A percentile compares a stretch with the other conserved stretches of the same genome.
phyloP scores from a whole-genome alignment of 2,329 filamentous ascomycete genomes.

The Alternaria sp. region DNA sequence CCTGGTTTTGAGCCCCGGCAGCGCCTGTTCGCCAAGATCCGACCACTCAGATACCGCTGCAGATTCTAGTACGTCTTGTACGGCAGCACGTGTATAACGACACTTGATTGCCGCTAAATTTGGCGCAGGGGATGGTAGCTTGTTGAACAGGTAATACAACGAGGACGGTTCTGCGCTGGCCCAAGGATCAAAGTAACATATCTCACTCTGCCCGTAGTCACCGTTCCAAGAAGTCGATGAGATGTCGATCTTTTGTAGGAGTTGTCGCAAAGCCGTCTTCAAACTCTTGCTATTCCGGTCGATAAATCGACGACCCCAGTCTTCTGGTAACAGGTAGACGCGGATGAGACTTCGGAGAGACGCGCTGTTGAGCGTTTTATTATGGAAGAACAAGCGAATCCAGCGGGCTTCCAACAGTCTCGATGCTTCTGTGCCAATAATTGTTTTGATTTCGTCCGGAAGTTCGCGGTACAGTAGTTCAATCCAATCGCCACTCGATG shows the following conservation, averaged over 20 bases:
- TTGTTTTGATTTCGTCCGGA: constrained; percentile 28
- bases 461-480: constrained; percentile 34
- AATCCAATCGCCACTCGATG: constrained; percentile 26
- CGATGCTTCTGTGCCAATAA: constrained; percentile 36
- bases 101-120: constrained; percentile 59
- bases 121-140: constrained; percentile 72
- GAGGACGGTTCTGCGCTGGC: constrained; percentile 59
- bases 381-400: constrained; percentile 43
- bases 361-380: not conserved
- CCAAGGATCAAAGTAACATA: constrained; percentile 50
- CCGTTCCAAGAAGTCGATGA: constrained; percentile 66
- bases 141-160: constrained; percentile 77
- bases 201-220: constrained; percentile 23
- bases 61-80: constrained; percentile 63
- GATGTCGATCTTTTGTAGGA: constrained; percentile 66
- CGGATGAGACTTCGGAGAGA: constrained; percentile 52
- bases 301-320: constrained; percentile 65
- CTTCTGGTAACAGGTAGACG: constrained; percentile 72
- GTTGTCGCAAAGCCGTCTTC: constrained; percentile 54
- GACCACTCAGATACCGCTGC: constrained; percentile 42
- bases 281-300: constrained; percentile 59
- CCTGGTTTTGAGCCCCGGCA: constrained; percentile 68
- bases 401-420: constrained; percentile 45
- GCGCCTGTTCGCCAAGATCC: constrained; percentile 32
- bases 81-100: constrained; percentile 60